Base-by-base conservation (phyloP, 768 basidiomycete genomes). In the Suillus clintonianus region DNA sequence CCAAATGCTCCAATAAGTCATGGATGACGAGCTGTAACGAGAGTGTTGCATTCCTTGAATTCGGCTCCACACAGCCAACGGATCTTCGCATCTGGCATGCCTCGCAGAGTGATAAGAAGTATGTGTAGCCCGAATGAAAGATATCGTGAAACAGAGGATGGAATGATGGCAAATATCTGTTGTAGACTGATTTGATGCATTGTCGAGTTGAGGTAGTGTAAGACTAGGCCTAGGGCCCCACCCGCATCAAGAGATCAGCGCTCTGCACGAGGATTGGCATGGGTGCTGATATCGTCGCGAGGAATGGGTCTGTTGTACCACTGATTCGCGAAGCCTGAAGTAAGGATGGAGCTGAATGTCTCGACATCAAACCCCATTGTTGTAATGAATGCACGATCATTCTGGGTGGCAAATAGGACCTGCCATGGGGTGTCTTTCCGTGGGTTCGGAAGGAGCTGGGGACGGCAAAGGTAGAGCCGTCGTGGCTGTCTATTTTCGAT, bases 161-260 rank as follows among this genome's bases (percentile, higher is more conserved):
- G 79, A 32, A 79, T 76, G 11, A 82, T 57, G 0, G 78, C 78
- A 68, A 84, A 84, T 1, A 82, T 80, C 48, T 80, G 76, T 53
- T 78, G 76, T 5, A 83, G 69, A 37, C 67, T 76, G 7, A 73
- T 69, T 43, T 82, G 76, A 0, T 45, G 70, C 76, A 82, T 82
- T 7, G 50, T 64, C n/a, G n/a, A n/a, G n/a, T n/a, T n/a, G n/a
- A n/a, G n/a, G n/a, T 27, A 4, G 27, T n/a, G n/a, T n/a, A n/a
- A n/a, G n/a, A n/a, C n/a, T n/a, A n/a, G n/a, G n/a, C n/a, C n/a
- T n/a, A n/a, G n/a, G n/a, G n/a, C n/a, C n/a, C n/a, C n/a, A n/a
- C n/a, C n/a, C n/a, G n/a, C n/a, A n/a, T n/a, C n/a, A n/a, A n/a
- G n/a, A n/a, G n/a, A n/a, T n/a, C n/a, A n/a, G n/a, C n/a, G n/a